Evolutionary conservation across 2,329 filamentous ascomycete genomes (phyloP).

Genomic region (Talaromyces marneffei): DNA sequence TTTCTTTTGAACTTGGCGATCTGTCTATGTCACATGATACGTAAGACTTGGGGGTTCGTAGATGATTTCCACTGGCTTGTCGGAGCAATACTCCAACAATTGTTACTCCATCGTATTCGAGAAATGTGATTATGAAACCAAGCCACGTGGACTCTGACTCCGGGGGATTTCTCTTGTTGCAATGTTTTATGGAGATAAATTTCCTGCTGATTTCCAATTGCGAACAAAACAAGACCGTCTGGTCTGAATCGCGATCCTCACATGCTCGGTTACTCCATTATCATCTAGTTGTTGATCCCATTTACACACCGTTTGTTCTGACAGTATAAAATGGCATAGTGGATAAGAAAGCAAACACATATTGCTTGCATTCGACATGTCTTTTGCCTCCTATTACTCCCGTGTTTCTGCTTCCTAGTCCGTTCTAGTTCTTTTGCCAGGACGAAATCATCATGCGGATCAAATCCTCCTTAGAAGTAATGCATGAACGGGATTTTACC

Average conservation of each 20-base stretch:
- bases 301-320: neutral
- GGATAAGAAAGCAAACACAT: neutral
- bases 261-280: neutral
- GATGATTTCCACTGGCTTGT: neutral
- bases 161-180: neutral
- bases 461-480: neutral
- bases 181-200: neutral
- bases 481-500: neutral
- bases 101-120: neutral
- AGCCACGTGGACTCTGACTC: conserved; percentile 9
- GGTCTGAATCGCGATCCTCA: neutral
- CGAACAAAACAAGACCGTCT: neutral
- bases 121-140: conserved; percentile 8
- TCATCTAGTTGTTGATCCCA: neutral
- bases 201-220: neutral
- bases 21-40: neutral
- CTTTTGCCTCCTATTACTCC: neutral
- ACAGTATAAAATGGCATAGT: neutral
- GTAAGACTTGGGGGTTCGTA: neutral
- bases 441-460: neutral
- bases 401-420: neutral
- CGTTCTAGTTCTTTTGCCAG: neutral
- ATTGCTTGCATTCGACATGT: neutral
- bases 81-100: neutral
- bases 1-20: neutral